Evolutionary conservation across 208 protist genomes (phyloP).

Genomic region (Perkinsela sp.): DNA sequence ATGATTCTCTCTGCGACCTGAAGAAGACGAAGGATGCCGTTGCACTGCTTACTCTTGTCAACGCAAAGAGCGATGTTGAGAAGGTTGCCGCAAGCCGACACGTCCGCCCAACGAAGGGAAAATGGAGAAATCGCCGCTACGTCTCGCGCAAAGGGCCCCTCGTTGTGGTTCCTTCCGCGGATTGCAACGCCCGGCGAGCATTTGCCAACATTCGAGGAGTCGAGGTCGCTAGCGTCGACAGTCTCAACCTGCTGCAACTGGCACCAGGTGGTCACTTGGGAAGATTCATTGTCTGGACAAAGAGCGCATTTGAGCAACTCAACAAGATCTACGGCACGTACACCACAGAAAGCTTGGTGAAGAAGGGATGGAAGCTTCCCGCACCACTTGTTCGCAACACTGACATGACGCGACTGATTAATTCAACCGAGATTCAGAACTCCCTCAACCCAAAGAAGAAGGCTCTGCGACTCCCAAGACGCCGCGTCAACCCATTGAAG

Average conservation of each 20-base stretch:
- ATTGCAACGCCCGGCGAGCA: conserved; percentile 50
- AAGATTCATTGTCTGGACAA: conserved; percentile 95
- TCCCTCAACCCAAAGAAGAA: conserved; percentile 37
- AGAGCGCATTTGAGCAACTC: conserved; percentile 84
- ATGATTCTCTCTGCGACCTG: conserved; percentile 48
- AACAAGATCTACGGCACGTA: conserved; percentile 83
- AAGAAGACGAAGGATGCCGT: conserved; percentile 85
- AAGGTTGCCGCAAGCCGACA: conserved; percentile 50
- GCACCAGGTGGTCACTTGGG: conserved; percentile 95
- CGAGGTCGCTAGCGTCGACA: conserved; percentile 63
- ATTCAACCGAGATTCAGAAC: conserved; percentile 38
- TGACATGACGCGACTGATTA: conserved; percentile 41
- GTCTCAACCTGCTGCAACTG: conserved; percentile 90
- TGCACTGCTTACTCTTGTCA: conserved; percentile 61
- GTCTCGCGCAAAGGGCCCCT: conserved; percentile 75
- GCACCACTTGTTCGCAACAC: conserved; percentile 27
- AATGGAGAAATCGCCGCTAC: conserved; percentile 87
- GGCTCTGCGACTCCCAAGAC: conserved; percentile 17
- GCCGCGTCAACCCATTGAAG: conserved; percentile 19
- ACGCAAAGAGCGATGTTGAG: conserved; percentile 77
- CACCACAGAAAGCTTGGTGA: conserved; percentile 30
- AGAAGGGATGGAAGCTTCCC: conserved; percentile 46
- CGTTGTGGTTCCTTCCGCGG: conserved; percentile 55
- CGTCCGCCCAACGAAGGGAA: conserved; percentile 78
- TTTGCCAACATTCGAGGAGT: conserved; percentile 90